Base-by-base conservation (phyloP, 2,329 filamentous ascomycete species). In the Fusarium mexicanum region DNA sequence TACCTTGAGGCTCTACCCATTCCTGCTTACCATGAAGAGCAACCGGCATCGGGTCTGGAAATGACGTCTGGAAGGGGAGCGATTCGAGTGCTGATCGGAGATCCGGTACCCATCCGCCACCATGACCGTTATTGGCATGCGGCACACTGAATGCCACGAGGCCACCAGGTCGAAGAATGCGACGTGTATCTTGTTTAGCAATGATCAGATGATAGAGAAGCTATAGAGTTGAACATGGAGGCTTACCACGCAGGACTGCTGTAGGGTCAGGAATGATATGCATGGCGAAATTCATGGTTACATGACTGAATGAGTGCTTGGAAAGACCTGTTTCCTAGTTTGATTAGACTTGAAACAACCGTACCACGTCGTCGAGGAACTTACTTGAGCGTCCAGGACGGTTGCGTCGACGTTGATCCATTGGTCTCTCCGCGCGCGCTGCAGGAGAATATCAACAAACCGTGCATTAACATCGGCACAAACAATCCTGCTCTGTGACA, bases 151-250 rank as follows among this genome's bases (percentile, higher is more conserved):
- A 22, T 22, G 13, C 18, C 5, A 47, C 0, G 6, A 22, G 13
- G 1, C 24, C 44, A 5, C 26, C 26, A 2, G 44, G 44, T 22
- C 4, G 18, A 29, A 47, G 26, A 29, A 47, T 29, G 0, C 13
- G 18, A 22, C 29, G 0, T 5, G 8, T 16, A 16, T 47, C 46
- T 29, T 29, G 6, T 47, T 47, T 2, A 16, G 13, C 3, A 22
- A 47, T 16, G 0, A 13, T 29, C 46, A 47, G 18, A 22, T 11
- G 0, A 29, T 0, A 3, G 13, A 16, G 26, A 16, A 5, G 46
- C 3, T 22, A 47, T 11, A 9, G 6, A 4, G 13, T 16, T 8
- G 0, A 16, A 16, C 0, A 29, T 8, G 9, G 3, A 16, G 4
- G 2, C 26, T 16, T 22, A 47, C 44, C 44, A 13, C 44, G 44